Evolutionary conservation across 768 basidiomycete species (phyloP), one percentile per base, ranked within the genome.

Genomic region (Suillus sp.): DNA sequence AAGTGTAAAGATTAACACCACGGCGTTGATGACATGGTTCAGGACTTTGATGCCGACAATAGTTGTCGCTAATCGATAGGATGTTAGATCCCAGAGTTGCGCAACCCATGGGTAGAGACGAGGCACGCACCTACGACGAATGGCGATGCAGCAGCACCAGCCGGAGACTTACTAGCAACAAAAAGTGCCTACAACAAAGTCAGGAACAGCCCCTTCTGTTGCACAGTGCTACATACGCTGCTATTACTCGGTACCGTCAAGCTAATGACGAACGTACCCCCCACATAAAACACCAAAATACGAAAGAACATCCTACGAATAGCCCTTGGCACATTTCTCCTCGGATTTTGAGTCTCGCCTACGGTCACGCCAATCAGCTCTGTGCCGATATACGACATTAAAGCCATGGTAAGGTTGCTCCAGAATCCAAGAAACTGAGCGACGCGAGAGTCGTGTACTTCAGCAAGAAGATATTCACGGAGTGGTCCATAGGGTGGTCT

Each of bases 1-100:
- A 30, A 48, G 64, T 4, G 88, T 86, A 70, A 86, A 89, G 47
- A 77, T 69, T 71, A 83, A 71, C 59, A 81, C 72, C 68, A 79
- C 74, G 61, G 71, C 70, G 64, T 78, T 77, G 68, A 76, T 74
- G 63, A 76, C 76, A 65, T 75, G 76, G 38, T 81, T 79, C 8
- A 85, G 76, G 43, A 74, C 77, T 63, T 78, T 81, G 75, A 86
- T 82, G 43, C 81, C 80, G 9, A 82, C 79, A 40, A 72, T 69
- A 59, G 67, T 63, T 61, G 78, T 78, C 61, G 81, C 82, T 66
- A 53, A 56, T 66, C 59, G 56, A 45, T 50, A 60, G 62, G 35
- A 53, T 11, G 30, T 53, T 53, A 81, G 78, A 60, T 80, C 78
- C 69, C 79, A 82, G 38, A 78, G 73, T 59, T 74, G 73, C 25